Conservation (phyloP, 2,329 filamentous ascomycete species). For the Diaporthe helianthi region DNA sequence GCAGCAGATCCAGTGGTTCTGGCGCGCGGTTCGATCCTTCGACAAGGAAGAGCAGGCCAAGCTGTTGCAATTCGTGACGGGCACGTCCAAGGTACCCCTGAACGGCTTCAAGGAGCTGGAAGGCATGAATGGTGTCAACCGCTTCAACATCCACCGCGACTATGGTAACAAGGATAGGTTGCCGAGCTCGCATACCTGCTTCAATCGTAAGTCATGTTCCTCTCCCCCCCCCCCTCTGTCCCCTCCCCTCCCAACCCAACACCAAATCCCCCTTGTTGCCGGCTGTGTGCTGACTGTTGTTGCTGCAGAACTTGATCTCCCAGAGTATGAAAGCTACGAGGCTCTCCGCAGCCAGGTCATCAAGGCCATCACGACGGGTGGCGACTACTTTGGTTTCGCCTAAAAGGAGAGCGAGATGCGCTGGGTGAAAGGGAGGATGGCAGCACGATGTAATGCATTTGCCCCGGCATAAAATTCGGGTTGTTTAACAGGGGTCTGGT, state of each 20-base stretch:
- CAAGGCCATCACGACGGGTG: slow-evolving; percentile 96
- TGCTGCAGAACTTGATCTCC: slow-evolving; percentile 86
- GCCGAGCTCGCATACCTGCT: slow-evolving; percentile 97
- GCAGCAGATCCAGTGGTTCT: slow-evolving; percentile 99
- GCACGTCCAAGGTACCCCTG: slow-evolving; percentile 96
- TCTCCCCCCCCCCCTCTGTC: not conserved
- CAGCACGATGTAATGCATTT: slow-evolving; percentile 7
- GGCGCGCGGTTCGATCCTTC: slow-evolving; percentile 94
- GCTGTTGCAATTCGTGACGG: slow-evolving; percentile 95
- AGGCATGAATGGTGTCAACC: slow-evolving; percentile 97
- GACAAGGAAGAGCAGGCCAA: slow-evolving; percentile 99
- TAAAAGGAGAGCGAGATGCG: slow-evolving; percentile 52
- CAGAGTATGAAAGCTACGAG: slow-evolving; percentile 98
- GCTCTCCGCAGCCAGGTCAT: slow-evolving; percentile 84
- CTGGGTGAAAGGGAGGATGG: not conserved
- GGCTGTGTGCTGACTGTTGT: slow-evolving; percentile 42
- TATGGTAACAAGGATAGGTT: slow-evolving; percentile 96
- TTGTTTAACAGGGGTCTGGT: slow-evolving; percentile 29
- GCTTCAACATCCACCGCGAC: slow-evolving; percentile 98
- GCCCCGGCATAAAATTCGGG: slow-evolving; percentile 13
- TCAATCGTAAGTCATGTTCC: slow-evolving; percentile 81
- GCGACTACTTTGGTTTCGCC: slow-evolving; percentile 97
- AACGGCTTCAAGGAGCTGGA: slow-evolving; percentile 99
- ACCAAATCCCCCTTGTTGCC: slow-evolving; percentile 35
- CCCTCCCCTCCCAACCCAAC: too few relatives aligned